Base-by-base conservation (phyloP, 2,329 filamentous ascomycete genomes). In the Ceratocystis papillata region DNA sequence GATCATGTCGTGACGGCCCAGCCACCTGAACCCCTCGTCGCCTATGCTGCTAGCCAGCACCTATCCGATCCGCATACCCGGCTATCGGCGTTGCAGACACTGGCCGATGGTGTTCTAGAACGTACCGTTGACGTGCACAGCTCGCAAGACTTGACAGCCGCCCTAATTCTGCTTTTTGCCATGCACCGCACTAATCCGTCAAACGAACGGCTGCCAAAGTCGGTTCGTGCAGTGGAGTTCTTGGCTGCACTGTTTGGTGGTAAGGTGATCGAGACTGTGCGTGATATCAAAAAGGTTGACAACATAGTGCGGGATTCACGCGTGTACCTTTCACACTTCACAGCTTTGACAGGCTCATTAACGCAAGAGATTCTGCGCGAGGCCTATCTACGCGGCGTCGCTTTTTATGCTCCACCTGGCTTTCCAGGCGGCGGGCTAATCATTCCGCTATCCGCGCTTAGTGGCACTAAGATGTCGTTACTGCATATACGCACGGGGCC, bases 321-420 rank as follows among this genome's bases (percentile, higher is more conserved):
- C 28, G 53, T 67, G 53, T 67, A 46, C 66, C 61, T 67, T 53
- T 65, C 64, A 22, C 66, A 67, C 46, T 67, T 67, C 41, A 28
- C 50, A 3, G 20, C 30, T 12, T 17, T 61, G 12, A 37, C 66
- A 17, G 33, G 41, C n/a, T 28, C 59, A 7, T 15, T 63, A 10
- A 60, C 46, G 8, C n/a, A 22, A 5, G 59, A 67, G 17, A 22
- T 60, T 4, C 37, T 67, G 33, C 63, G 63, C 5, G 63, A 65
- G 22, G 63, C 63, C 2, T 63, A 63, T 33, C 50, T 65, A 7
- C 59, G 66, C 8, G 66, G 66, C 12, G 22, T 50, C 25, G 66
- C 63, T 3, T 62, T 67, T 20, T 63, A 59, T 12, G 59, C 63
- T 7, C 63, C 66, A 2, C 22, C 30, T 15, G 46, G 22, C 10